A percentile compares a stretch with the other conserved stretches of the same genome.
These are phyloP conservation scores for Mycosphaerella sp. DNA, from an alignment of 2,329 filamentous ascomycete genomes.

Conservation along the genomic window DNA sequence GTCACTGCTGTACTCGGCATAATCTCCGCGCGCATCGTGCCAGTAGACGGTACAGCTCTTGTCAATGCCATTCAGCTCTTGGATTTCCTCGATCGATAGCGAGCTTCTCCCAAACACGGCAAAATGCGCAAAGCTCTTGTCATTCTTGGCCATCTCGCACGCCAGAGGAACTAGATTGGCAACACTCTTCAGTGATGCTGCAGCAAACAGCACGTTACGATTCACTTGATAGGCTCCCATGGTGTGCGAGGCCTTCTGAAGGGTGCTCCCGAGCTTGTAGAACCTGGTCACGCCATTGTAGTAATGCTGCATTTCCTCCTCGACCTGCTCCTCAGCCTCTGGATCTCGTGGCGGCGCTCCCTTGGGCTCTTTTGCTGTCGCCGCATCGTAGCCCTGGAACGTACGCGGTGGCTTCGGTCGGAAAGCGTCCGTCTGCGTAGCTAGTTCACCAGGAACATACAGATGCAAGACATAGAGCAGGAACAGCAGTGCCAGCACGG, in stretches of 20 bases:
- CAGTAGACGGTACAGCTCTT: conserved; percentile 57
- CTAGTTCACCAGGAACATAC: conserved; percentile 6
- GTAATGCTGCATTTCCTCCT: conserved; percentile 35
- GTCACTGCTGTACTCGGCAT: conserved; percentile 61
- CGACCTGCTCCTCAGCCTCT: conserved; percentile 10
- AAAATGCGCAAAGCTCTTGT: conserved; percentile 72
- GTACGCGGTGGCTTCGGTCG: conserved; percentile 2
- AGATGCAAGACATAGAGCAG: conserved; percentile 7
- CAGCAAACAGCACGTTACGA: conserved; percentile 71
- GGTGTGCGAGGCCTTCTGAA: conserved; percentile 54
- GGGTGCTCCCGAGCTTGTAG: conserved; percentile 54
- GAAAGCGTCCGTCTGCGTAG: neutral
- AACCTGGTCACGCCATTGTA: conserved; percentile 69
- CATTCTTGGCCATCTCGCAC: conserved; percentile 71
- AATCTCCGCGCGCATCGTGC: conserved; percentile 73
- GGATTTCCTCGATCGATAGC: conserved; percentile 61
- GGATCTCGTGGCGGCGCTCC: conserved; percentile 22
- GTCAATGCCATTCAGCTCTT: conserved; percentile 72
- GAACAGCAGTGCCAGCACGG: conserved; percentile 4
- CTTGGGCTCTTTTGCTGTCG: conserved; percentile 20
- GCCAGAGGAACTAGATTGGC: conserved; percentile 70
- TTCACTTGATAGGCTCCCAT: conserved; percentile 50
- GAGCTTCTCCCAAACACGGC: conserved; percentile 68
- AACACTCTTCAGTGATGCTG: conserved; percentile 66
- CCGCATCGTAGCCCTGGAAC: conserved; percentile 10